Evolutionary conservation across 2,329 filamentous ascomycete species (phyloP), one percentile per base, ranked within the genome.

Genomic region (Exophiala dermatitidis): DNA sequence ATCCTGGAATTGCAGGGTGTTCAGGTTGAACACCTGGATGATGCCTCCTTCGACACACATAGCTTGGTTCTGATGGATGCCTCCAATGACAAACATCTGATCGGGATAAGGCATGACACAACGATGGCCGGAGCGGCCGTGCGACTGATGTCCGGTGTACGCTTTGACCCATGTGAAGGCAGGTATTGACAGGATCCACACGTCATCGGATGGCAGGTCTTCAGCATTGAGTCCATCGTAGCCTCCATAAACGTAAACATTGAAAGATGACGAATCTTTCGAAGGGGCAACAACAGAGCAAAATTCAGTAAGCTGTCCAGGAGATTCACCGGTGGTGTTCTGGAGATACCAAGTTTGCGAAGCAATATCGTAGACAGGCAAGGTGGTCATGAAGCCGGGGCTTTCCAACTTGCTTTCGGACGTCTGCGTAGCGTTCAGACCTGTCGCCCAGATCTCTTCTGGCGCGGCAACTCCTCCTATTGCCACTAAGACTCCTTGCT

Each of bases 11-110:
- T 62, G 52, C 19, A 68, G 53, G 3, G 59, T 65, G 54, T 69
- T 70, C 32, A 70, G 57, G 52, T 69, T 68, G 57, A 69, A 69
- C 3, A 69, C 76, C 74, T 81, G 74, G 34, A 87, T 68, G 43
- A 62, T 54, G 19, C 55, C 56, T 28, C 54, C 56, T 40, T 58
- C 48, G 8, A 56, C 53, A 36, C 56, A 60, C 9, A 51, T 42
- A 5, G 55, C 58, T 43, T 58, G 56, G 29, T 54, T 60, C n/a
- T 60, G 60, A 40, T 55, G 48, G 7, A 58, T 37, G 2, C 70
- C 71, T 3, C 70, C 70, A 26, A 72, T 50, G 10, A 71, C 66
- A 34, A 72, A 60, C 69, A 73, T 71, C 53, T 72, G 64, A 28
- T 78, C 72, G 0, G 83, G 82, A 64, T 80, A 70, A 1, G 65